Percentiles rank a stretch among this genome's conserved stretches.
These are phyloP conservation scores for Schrenkiella parvula DNA, from an alignment of 345 rosid species.

Conservation along the genomic window DNA sequence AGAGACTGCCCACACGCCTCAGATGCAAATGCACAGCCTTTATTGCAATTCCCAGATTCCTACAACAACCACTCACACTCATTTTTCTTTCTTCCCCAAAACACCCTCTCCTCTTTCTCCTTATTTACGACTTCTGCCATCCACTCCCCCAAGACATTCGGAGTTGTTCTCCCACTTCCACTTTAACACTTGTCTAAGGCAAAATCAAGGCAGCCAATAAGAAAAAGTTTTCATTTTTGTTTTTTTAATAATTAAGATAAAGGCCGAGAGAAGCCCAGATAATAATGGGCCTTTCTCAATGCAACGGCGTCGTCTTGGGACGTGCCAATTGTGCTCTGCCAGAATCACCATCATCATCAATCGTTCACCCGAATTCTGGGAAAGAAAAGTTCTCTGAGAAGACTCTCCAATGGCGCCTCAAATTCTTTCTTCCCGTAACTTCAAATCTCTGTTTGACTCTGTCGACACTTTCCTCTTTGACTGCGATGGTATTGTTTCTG, in stretches of 20 bases:
- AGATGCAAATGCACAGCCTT: slow-evolving; percentile 15
- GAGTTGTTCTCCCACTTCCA: background rate
- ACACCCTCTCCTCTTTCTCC: background rate
- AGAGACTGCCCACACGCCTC: slow-evolving; percentile 4
- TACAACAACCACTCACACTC: slow-evolving; percentile 26
- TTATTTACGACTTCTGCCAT: slow-evolving; percentile 14
- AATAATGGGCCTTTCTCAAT: background rate
- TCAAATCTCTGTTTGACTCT: slow-evolving; percentile 46
- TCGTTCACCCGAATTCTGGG: background rate
- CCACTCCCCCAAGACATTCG: background rate
- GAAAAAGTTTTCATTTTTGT: background rate
- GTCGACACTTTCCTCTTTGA: slow-evolving; percentile 72
- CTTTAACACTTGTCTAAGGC: background rate
- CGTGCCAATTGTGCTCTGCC: background rate
- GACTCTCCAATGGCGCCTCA: slow-evolving; percentile 32
- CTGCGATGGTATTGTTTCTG: slow-evolving; percentile 48
- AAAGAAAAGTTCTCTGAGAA: background rate
- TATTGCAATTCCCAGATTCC: slow-evolving; percentile 20
- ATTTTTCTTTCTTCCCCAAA: background rate
- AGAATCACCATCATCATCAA: background rate
- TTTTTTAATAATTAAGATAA: background rate
- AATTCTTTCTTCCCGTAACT: slow-evolving; percentile 41
- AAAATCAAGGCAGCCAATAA: background rate
- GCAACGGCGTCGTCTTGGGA: background rate
- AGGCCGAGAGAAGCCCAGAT: background rate